phyloP scores from a whole-genome alignment of 2,329 filamentous ascomycete species.

The Cyphellophora attinorum region DNA sequence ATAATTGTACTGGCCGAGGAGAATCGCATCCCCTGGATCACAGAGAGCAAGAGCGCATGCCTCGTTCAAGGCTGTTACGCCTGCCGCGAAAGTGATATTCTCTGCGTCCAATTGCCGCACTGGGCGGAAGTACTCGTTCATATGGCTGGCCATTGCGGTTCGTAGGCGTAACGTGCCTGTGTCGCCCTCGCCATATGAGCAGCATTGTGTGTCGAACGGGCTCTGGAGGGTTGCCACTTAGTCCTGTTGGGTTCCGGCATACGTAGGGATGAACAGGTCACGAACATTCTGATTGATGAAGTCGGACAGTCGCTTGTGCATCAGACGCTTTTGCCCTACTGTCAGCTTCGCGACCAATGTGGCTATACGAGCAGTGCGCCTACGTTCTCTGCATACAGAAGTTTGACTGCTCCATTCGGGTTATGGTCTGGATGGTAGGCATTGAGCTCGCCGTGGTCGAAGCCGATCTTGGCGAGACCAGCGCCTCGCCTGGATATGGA shows the following conservation, averaged over 20 bases:
- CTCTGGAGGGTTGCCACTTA: neutral
- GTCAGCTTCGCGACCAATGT: too few relatives aligned
- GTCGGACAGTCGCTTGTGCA: slow-evolving; percentile 37
- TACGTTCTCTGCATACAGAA: neutral
- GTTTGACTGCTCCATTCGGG: neutral
- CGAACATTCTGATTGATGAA: slow-evolving; percentile 33
- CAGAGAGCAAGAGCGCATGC: slow-evolving; percentile 24
- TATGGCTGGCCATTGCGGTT: slow-evolving; percentile 23
- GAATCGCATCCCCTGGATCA: slow-evolving; percentile 25
- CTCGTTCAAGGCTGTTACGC: slow-evolving; percentile 26
- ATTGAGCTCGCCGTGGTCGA: neutral
- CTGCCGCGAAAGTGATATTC: slow-evolving; percentile 25
- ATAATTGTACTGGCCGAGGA: slow-evolving; percentile 31
- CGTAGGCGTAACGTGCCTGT: slow-evolving; percentile 19
- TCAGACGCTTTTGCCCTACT: too few relatives aligned
- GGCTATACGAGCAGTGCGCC: too few relatives aligned
- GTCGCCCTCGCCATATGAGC: slow-evolving; percentile 29
- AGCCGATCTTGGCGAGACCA: neutral
- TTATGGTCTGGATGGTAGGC: neutral
- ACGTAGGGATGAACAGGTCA: slow-evolving; percentile 10
- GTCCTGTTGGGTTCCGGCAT: neutral
- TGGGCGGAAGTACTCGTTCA: slow-evolving; percentile 24
- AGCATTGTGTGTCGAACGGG: slow-evolving; percentile 7
- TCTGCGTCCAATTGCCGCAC: slow-evolving; percentile 17
- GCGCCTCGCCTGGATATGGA: neutral